Base-by-base conservation (phyloP, 2,329 filamentous ascomycete genomes). In the Diaporthe sp. region DNA sequence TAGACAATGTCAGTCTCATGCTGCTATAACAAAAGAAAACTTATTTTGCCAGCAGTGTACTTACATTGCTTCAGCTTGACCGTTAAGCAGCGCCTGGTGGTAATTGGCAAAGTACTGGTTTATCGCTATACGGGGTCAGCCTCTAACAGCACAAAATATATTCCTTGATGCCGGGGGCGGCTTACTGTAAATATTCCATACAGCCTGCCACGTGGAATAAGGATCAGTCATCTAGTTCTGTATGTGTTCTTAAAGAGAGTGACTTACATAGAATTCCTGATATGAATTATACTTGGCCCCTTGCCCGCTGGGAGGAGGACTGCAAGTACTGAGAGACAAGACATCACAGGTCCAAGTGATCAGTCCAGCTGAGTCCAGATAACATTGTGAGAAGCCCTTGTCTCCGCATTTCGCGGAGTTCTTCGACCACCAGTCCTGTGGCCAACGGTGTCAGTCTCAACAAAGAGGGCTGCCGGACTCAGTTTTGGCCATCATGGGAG, bases 101-200 rank as follows among this genome's bases (percentile, higher is more conserved):
- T 66, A 66, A 51, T 66, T 66, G 44, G 63, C 63, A 25, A 66
- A 66, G 32, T 51, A 66, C 13, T 66, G 63, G 22, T 66, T 66
- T 15, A 66, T 51, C 15, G 63, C 63, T 66, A 7, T 6, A 13
- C 1, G 13, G 6, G 13, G 15, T 66, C 22, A 66, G 63, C 44
- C 7, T 51, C 30, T 13, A 66, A 51, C 19, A 27, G 8, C 7
- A 1, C 2, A 37, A 4, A 15, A 37, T 4, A 6, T 1, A 51
- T 2, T 2, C n/a, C 9, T 19, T 51, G 3, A 27, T 12, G 10
- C 1, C 4, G 9, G 13, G 35, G 22, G 2, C 22, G 8, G 42
- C 63, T 66, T n/a, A 66, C 63, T 66, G 32, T 66, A 66, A 27
- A 66, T 66, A n/a, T 66, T 66, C 63, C 63, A 66, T 25, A 66